Base-by-base conservation (phyloP, 768 basidiomycete species). In the Rubroboletus satanas region DNA sequence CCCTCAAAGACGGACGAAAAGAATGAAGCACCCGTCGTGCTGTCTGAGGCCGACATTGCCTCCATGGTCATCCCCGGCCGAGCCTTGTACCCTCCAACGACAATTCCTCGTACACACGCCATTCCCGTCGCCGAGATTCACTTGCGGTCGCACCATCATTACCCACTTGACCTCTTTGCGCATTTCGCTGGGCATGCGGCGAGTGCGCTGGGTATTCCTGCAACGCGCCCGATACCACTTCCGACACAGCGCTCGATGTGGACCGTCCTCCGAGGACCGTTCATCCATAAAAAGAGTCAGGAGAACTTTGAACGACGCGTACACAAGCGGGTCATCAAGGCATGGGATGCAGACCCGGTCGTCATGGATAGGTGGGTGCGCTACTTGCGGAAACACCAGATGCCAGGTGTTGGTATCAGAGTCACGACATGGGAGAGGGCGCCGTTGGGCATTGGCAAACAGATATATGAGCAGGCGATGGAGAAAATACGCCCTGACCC, bases 251-350 rank as follows among this genome's bases (percentile, higher is more conserved):
- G 90, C 43, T 77, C 80, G 5, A 74, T 97, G 10, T 92, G 90
- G 85, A 97, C 96, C 0, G 94, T 97, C 17, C 78, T 80, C 9
- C 82, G 87, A 35, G 81, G 83, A 4, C 95, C 96, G 10, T 98
- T 98, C 67, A 85, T 83, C 6, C 88, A 95, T 71, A 98, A 98
- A 67, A 97, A 96, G 73, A 76, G 81, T 17, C 94, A 98, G 72
- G 94, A 98, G 76, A 98, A 98, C 73, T 98, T 96, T 69, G 88
- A 93, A 69, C 77, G 91, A 28, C 81, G 77, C 63, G 85, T 87
- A 50, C 89, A 95, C 66, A 90, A 89, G 66, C 82, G 95, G 11
- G 81, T 81, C 37, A 83, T 98, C 73, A 95, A 93, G 71, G 90
- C 93, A 0, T 98, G 83, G 79, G 96, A 98, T 71, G 83, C 93